Evolutionary conservation across 352 stramenopile species (phyloP).

Genomic region (Globisporangium alternatum): DNA sequence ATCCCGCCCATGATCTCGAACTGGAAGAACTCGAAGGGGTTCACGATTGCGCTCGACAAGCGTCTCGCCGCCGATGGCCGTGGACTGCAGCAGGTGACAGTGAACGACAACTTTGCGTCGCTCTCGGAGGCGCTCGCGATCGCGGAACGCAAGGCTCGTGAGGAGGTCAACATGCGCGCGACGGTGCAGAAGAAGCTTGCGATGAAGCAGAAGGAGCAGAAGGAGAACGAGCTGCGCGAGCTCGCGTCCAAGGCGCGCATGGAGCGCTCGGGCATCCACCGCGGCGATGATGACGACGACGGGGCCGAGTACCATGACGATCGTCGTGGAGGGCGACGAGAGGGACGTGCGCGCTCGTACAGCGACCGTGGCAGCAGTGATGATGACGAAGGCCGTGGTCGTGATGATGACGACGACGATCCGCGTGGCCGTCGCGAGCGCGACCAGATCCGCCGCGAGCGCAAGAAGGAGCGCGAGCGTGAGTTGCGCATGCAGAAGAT

Average conservation of each 20-base stretch:
- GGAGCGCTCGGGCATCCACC: slow-evolving; percentile 83
- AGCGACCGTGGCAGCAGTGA: slow-evolving; percentile 11
- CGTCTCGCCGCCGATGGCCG: slow-evolving; percentile 97
- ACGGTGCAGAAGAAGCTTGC: slow-evolving; percentile 85
- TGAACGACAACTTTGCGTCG: slow-evolving; percentile 99
- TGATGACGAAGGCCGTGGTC: slow-evolving; percentile 18
- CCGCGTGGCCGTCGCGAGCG: slow-evolving; percentile 39
- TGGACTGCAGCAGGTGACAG: slow-evolving; percentile 92
- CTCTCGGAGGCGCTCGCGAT: slow-evolving; percentile 97
- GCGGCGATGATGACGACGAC: slow-evolving; percentile 30
- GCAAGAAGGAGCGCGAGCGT: slow-evolving; percentile 95
- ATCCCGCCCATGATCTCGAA: slow-evolving; percentile 99
- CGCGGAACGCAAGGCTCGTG: slow-evolving; percentile 95
- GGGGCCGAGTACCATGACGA: slow-evolving; percentile 26
- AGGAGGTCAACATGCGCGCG: slow-evolving; percentile 96
- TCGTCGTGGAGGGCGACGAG: slow-evolving; percentile 12
- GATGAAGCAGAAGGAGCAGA: slow-evolving; percentile 93
- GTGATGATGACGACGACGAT: slow-evolving; percentile 56
- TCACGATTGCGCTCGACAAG: slow-evolving; percentile 99
- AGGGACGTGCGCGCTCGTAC: slow-evolving; percentile 20
- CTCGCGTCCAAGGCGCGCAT: slow-evolving; percentile 91
- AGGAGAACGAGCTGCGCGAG: slow-evolving; percentile 95
- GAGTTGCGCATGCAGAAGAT: slow-evolving; percentile 95
- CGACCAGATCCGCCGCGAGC: slow-evolving; percentile 88
- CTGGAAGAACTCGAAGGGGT: slow-evolving; percentile 99